Conservation (phyloP, 1,139 yeast genomes). For the Geotrichum histeridarum region DNA sequence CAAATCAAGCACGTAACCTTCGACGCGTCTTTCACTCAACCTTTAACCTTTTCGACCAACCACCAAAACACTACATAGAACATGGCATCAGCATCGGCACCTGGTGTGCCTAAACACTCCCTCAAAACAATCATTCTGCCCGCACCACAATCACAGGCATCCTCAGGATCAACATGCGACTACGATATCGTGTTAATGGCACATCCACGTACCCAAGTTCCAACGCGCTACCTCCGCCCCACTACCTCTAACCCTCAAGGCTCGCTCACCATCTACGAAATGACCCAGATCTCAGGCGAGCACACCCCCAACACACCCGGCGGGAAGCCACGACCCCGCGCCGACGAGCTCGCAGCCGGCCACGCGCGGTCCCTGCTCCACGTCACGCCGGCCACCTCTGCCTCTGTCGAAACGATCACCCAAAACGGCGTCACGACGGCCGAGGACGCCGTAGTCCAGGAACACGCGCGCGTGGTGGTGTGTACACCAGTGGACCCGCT, state of each 20-base stretch:
- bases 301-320: background rate
- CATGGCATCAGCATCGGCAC: too few relatives aligned
- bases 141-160: background rate
- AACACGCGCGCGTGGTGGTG: constrained; percentile 30
- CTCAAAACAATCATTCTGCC: constrained; percentile 1
- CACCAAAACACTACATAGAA: too few relatives aligned
- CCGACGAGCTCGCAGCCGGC: constrained; percentile 3
- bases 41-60: too few relatives aligned
- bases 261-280: constrained; percentile 3
- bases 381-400: background rate
- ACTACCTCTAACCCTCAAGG: background rate
- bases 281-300: constrained; percentile 11
- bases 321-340: constrained; percentile 11
- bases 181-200: background rate
- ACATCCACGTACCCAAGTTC: constrained; percentile 15
- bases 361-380: constrained; percentile 13
- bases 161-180: background rate
- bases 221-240: constrained; percentile 13
- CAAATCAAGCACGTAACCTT: too few relatives aligned
- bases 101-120: too few relatives aligned
- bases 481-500: constrained; percentile 35
- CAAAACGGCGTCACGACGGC: background rate
- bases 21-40: too few relatives aligned
- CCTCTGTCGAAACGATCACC: background rate
- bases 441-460: constrained; percentile 16